Evolutionary conservation across 1,284 basidiomycete genomes (phyloP), one percentile per base, ranked within the genome.

Genomic region (Fomitopsis betulina): DNA sequence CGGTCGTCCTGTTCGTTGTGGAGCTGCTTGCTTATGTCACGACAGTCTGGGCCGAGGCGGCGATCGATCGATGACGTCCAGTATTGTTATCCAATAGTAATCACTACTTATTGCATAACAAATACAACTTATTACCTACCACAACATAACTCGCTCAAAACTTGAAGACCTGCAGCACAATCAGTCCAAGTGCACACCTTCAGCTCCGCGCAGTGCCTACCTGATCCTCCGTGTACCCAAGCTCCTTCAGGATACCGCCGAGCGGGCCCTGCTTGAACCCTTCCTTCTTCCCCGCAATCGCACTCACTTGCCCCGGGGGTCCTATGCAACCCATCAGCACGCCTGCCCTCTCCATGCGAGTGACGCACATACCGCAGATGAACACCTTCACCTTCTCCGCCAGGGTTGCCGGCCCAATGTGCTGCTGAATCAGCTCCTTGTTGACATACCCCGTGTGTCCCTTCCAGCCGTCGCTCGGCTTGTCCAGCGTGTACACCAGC

Each of bases 331-430:
- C 23, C 42, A 25, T 45, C n/a, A 53, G 53, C 33, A 40, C 6
- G 12, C 21, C 12, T n/a, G 23, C 5, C 17, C 19, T 17, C 50
- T 19, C 17, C 23, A 21, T 25, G 19, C 10, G 5, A n/a, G n/a
- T 25, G 21, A 10, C 2, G 17, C 23, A 70, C 79, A 59, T 70
- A 82, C 91, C 94, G 70, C 96, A 98, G 35, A 98, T 78, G 71
- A 95, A 94, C 55, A 96, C 78, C 77, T 94, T 95, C 68, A 93
- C 80, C 76, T 94, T 96, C 60, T 91, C 84, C 5, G 83, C 86
- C 51, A 87, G 73, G 10, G 78, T 79, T 17, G 94, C 76, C 23
- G 89, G 77, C 0, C 87, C 82, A 53, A 95, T 79, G 72, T 94
- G 77, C 68, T 91, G 77, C 75, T 85, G 82, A 65, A 97, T 77